These are phyloP conservation scores for Triadica sebifera DNA, from an alignment of 345 rosid genomes.

Conservation along the genomic window DNA sequence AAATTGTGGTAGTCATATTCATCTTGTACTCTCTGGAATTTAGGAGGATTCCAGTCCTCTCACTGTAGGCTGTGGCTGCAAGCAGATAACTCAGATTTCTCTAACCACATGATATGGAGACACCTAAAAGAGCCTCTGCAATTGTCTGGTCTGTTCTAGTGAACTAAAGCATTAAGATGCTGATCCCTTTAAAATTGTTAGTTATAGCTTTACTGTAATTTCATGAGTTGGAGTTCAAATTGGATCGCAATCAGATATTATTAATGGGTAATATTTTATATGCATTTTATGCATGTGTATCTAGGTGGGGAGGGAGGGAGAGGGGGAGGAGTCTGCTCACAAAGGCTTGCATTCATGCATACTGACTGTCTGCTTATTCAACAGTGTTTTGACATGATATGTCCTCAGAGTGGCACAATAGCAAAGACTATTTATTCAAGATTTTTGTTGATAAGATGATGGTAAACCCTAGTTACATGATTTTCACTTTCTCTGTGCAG, in stretches of 20 bases:
- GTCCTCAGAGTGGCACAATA: neutral
- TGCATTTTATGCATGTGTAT: neutral
- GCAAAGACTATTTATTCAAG: neutral
- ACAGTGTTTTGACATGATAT: constrained; percentile 5
- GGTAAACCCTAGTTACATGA: neutral
- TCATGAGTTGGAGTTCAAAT: neutral
- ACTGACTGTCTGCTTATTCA: neutral
- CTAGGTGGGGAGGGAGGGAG: neutral
- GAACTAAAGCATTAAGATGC: neutral
- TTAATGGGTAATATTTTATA: neutral
- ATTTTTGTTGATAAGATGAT: neutral
- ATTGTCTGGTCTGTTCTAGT: neutral
- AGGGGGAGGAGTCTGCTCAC: neutral
- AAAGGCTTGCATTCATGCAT: neutral
- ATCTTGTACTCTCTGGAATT: neutral
- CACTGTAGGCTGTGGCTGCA: neutral
- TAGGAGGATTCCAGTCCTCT: constrained; percentile 6
- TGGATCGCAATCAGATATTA: neutral
- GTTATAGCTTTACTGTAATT: neutral
- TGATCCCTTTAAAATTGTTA: neutral
- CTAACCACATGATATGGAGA: neutral
- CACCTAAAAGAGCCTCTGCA: too few species aligned
- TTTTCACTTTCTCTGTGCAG: constrained; percentile 35
- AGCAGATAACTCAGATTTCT: neutral
- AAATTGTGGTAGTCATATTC: neutral